These are phyloP conservation scores for Suhomyces anneliseae DNA, from an alignment of 1,139 yeast genomes.

Conservation along the genomic window DNA sequence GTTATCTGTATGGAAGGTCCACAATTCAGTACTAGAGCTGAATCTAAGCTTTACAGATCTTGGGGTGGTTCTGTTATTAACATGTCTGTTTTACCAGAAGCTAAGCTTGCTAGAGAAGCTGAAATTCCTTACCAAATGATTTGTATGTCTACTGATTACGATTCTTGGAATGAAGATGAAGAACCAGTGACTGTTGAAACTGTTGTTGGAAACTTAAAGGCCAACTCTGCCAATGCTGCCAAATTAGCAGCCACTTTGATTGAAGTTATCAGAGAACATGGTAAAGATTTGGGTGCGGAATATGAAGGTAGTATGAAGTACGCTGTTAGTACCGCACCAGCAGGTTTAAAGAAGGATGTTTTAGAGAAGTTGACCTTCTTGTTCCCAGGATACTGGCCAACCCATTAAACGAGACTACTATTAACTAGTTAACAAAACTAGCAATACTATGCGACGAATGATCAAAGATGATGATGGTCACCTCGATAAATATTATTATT, in stretches of 20 bases:
- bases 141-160: conserved; percentile 98
- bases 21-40: conserved; percentile 97
- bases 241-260: conserved; percentile 69
- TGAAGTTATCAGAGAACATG: conserved; percentile 60
- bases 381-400: conserved; percentile 91
- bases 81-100: conserved; percentile 95
- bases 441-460: no score
- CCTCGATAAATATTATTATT: no score
- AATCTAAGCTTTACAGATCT: conserved; percentile 78
- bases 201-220: conserved; percentile 85
- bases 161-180: conserved; percentile 94
- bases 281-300: conserved; percentile 61
- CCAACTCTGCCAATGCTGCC: conserved; percentile 87
- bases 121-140: conserved; percentile 96
- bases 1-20: conserved; percentile 99
- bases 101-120: conserved; percentile 95
- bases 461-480: no score
- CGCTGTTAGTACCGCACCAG: conserved; percentile 78
- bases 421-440: no score
- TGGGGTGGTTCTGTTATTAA: conserved; percentile 96
- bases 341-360: conserved; percentile 70
- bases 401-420: background rate
- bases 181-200: conserved; percentile 98
- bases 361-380: conserved; percentile 79
- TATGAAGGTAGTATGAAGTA: conserved; percentile 76